Evolutionary conservation across 345 rosid genomes (phyloP), one percentile per base, ranked within the genome.

Genomic region (Brassica juncea): DNA sequence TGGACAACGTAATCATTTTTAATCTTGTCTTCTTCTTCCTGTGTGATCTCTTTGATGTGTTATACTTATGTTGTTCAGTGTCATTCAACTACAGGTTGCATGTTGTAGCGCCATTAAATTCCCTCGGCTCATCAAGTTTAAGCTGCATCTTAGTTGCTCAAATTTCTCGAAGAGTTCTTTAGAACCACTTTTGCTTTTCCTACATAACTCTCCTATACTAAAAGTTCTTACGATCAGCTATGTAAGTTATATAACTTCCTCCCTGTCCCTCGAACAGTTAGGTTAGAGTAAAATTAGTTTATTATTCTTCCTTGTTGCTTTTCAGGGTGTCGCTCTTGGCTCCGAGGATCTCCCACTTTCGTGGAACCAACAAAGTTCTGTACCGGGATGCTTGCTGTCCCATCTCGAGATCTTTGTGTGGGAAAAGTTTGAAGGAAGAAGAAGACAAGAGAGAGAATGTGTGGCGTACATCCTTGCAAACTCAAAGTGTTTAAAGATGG

Each of bases 361-460:
- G n/a, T 75, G 72, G 66, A 66, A 42, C 7, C 30, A 66, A 75
- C 72, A 71, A n/a, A 66, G 66, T 66, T 55, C 66, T 25, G 28
- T 75, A 9, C 72, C 78, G 11, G 44, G 21, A 34, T 75, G 78
- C 39, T 34, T 75, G 39, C 25, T 35, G 72, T 66, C 65, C 37
- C 37, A 35, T 4, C 71, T 74, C 37, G 71, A 74, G 2, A 23
- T 14, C 23, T 66, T 66, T 49, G 55, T 49, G 55, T 49, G 55
- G 55, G 55, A 49, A 1, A 49, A 14, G 7, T 49, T 14, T 49
- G 49, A 34, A 23, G 32, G 71, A 52, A 60, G 39, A 68, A 28
- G 44, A 3, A 54, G 42, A 15, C 30, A 30, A 31, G 74, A 55
- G 74, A 70, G 35, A 10, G 64, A 54, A 9, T 32, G 34, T 6